Conservation (phyloP, 495 filamentous ascomycete species). For the Thozetella sp. region DNA sequence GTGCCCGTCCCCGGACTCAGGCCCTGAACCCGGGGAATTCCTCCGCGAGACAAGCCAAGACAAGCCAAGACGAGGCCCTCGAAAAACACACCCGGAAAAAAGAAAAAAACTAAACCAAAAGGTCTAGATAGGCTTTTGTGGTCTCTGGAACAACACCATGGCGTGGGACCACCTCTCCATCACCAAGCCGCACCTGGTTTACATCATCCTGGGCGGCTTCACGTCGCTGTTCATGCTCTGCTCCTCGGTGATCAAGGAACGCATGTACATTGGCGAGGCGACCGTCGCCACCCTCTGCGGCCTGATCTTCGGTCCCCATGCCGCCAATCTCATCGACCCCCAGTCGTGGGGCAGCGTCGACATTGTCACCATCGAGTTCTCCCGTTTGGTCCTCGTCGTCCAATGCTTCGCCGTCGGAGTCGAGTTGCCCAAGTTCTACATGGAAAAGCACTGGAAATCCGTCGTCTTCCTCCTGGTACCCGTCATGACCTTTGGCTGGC, state of each 20-base stretch:
- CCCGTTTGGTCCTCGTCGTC: constrained; percentile 94
- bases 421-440: constrained; percentile 95
- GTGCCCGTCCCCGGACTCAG: background rate
- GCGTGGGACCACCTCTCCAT: constrained; percentile 91
- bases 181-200: constrained; percentile 96
- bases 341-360: constrained; percentile 87
- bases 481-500: constrained; percentile 98
- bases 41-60: background rate
- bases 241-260: constrained; percentile 97
- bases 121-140: background rate
- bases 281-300: constrained; percentile 95
- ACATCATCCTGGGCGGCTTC: constrained; percentile 97
- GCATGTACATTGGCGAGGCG: constrained; percentile 97
- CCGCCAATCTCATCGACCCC: constrained; percentile 88
- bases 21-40: background rate
- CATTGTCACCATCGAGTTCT: constrained; percentile 95
- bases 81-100: too few relatives aligned
- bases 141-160: constrained; percentile 67
- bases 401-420: constrained; percentile 99
- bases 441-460: constrained; percentile 97
- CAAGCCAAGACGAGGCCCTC: background rate
- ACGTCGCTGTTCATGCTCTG: constrained; percentile 98
- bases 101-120: background rate
- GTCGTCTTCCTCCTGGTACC: constrained; percentile 87
- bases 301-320: constrained; percentile 96